phyloP scores from a whole-genome alignment of 805 yeast genomes.

The Lachancea waltii region DNA sequence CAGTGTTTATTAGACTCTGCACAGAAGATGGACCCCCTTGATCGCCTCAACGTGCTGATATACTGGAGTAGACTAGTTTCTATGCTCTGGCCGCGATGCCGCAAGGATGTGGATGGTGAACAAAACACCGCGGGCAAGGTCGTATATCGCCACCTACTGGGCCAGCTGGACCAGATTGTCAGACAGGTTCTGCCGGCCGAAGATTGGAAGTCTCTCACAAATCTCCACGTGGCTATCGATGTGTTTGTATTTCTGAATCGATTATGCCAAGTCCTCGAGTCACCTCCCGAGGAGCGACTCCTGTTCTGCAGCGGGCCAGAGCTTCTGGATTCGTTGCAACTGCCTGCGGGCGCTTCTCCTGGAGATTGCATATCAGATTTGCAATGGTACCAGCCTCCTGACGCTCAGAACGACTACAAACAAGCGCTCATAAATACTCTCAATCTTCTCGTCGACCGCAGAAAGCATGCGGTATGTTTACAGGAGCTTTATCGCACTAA shows the following conservation, averaged over 20 bases:
- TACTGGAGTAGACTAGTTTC: constrained; percentile 24
- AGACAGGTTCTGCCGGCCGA: constrained; percentile 17
- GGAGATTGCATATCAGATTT: background rate
- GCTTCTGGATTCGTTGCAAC: background rate
- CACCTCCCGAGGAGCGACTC: background rate
- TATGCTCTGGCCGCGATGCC: constrained; percentile 20
- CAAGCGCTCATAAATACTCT: constrained; percentile 8
- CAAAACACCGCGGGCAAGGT: constrained; percentile 18
- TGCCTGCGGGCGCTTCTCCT: background rate
- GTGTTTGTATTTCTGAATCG: constrained; percentile 12
- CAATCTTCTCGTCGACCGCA: constrained; percentile 17
- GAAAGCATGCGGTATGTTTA: constrained; percentile 11
- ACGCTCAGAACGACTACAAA: constrained; percentile 3
- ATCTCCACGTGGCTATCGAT: constrained; percentile 16
- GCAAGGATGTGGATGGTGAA: constrained; percentile 10
- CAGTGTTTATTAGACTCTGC: constrained; percentile 29
- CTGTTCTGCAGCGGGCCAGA: background rate
- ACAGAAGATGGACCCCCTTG: constrained; percentile 28
- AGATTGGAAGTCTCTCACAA: constrained; percentile 20
- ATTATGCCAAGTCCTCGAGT: constrained; percentile 8
- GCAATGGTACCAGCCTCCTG: constrained; percentile 5
- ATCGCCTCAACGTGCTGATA: constrained; percentile 26
- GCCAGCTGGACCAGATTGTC: constrained; percentile 21
- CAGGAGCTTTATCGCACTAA: constrained; percentile 9
- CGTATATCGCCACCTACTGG: constrained; percentile 19